phyloP scores from a whole-genome alignment of 495 filamentous ascomycete species.

The Podospora anserina region DNA sequence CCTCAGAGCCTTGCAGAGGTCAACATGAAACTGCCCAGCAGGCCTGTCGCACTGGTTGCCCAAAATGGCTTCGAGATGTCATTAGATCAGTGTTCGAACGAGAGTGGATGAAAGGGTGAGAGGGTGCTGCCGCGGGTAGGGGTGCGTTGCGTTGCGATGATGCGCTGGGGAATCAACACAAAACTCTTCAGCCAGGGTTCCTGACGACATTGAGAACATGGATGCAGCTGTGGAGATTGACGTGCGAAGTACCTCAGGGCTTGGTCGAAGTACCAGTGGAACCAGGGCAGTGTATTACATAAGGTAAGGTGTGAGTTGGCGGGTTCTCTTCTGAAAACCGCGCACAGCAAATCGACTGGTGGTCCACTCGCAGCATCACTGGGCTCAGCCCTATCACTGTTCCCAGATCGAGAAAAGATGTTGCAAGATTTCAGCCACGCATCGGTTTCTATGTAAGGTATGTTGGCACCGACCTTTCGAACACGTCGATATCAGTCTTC shows the following conservation, averaged over 20 bases:
- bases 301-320: background rate
- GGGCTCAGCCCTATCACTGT: constrained; percentile 4
- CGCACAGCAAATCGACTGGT: background rate
- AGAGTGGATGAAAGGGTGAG: background rate
- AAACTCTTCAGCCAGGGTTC: background rate
- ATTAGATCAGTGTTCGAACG: constrained; percentile 4
- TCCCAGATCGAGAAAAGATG: background rate
- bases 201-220: background rate
- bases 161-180: background rate
- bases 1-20: background rate
- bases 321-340: background rate
- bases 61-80: constrained; percentile 15
- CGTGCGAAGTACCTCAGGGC: background rate
- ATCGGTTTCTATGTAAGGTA: background rate
- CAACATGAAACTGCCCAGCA: constrained; percentile 1
- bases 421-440: constrained; percentile 2
- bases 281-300: background rate
- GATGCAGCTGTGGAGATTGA: constrained; percentile 1
- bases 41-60: constrained; percentile 29
- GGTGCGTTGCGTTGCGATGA: constrained; percentile 5
- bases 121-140: background rate
- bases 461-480: background rate
- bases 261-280: constrained; percentile 4
- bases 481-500: background rate
- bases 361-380: background rate